A percentile compares a stretch with the other conserved stretches of the same genome.
phyloP scores from a whole-genome alignment of 768 basidiomycete species.

The Tulasnella sp. region DNA sequence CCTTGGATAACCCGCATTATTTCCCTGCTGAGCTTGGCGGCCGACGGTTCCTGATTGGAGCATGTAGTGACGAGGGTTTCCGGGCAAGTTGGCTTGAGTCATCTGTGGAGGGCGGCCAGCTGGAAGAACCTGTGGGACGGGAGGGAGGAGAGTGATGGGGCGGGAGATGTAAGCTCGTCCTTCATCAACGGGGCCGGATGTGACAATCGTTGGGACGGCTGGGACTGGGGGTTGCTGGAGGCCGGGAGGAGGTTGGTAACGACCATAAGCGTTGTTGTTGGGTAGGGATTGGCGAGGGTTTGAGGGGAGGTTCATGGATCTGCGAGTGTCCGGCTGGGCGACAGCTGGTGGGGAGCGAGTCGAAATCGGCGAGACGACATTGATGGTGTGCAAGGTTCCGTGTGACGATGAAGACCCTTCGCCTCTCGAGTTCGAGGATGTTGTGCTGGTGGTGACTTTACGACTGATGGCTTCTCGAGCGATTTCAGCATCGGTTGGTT shows the following conservation, averaged over 20 bases:
- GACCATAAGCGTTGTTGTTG: not conserved
- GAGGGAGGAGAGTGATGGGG: not conserved
- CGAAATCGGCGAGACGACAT: not conserved
- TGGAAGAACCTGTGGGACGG: not conserved
- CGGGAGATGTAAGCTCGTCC: not conserved
- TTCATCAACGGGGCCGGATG: not conserved
- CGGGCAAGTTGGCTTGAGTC: not conserved
- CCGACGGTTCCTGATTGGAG: not conserved
- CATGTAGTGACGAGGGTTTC: not conserved
- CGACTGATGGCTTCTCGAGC: not conserved
- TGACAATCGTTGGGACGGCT: not conserved
- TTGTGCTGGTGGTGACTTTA: not conserved
- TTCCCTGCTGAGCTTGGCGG: not conserved
- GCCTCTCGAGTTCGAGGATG: not conserved
- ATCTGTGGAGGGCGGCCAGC: not conserved
- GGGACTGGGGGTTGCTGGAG: not conserved
- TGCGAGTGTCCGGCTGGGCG: not conserved
- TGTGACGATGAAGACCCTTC: not conserved
- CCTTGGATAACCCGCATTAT: not conserved
- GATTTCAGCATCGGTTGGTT: not conserved
- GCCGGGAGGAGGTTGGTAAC: not conserved
- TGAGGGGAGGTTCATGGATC: not conserved
- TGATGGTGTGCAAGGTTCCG: not conserved
- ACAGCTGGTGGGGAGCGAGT: not conserved
- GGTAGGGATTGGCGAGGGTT: not conserved